A percentile compares a stretch with the other conserved stretches of the same genome.
These are phyloP conservation scores for Fusarium caatingaense DNA, from an alignment of 2,329 filamentous ascomycete genomes.

Conservation along the genomic window DNA sequence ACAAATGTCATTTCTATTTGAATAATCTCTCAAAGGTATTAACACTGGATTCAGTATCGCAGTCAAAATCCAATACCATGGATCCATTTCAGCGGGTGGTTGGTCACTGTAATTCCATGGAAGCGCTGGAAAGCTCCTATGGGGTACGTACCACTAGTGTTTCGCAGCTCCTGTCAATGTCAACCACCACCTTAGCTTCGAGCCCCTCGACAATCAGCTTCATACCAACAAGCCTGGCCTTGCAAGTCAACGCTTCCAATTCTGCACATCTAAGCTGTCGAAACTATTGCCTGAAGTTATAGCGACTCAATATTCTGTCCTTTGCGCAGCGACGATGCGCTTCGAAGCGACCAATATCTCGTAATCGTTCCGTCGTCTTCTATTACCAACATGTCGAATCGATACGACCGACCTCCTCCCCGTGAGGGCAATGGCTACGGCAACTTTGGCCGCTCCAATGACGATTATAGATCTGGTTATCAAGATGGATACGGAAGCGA, in stretches of 20 bases:
- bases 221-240: slow-evolving; percentile 7
- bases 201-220: slow-evolving; percentile 29
- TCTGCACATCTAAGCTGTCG: background rate
- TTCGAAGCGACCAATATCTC: slow-evolving; percentile 20
- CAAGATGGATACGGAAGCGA: slow-evolving; percentile 58
- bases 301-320: background rate
- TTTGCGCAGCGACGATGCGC: slow-evolving; percentile 39
- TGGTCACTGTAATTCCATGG: background rate
- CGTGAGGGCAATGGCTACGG: slow-evolving; percentile 59
- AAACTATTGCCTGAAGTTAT: background rate
- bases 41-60: background rate
- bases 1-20: background rate
- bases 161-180: slow-evolving; percentile 11
- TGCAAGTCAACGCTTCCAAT: background rate
- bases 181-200: slow-evolving; percentile 13
- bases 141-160: slow-evolving; percentile 25
- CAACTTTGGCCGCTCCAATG: slow-evolving; percentile 54
- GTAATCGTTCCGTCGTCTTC: slow-evolving; percentile 32
- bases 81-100: background rate
- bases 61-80: background rate
- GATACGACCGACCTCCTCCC: slow-evolving; percentile 59
- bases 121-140: slow-evolving; percentile 2
- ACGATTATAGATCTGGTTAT: slow-evolving; percentile 57
- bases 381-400: slow-evolving; percentile 60
- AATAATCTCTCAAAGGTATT: background rate